Percentiles rank a stretch among this genome's conserved stretches.
phyloP scores from a whole-genome alignment of 192 early-diverging fungal species.

The Spizellomyces sp. region DNA sequence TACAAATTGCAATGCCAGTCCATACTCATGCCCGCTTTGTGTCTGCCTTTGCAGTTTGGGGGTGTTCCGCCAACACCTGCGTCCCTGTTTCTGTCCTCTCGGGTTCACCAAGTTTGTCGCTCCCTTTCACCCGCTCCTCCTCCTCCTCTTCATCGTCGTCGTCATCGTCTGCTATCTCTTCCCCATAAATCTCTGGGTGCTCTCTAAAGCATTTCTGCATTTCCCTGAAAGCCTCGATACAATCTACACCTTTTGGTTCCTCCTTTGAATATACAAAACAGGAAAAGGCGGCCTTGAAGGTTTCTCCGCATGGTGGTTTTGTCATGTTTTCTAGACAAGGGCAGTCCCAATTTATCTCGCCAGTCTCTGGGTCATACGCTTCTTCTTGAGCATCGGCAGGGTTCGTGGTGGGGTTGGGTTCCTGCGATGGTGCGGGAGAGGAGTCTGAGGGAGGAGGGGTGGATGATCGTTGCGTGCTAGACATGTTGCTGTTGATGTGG shows the following conservation, averaged over 20 bases:
- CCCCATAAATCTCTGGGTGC: constrained; percentile 91
- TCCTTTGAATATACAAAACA: constrained; percentile 94
- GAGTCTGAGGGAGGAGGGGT: too few species aligned
- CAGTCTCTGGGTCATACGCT: constrained; percentile 57
- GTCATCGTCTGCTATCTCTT: constrained; percentile 70
- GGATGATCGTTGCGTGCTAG: too few species aligned
- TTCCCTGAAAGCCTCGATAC: constrained; percentile 85
- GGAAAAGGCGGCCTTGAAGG: constrained; percentile 95
- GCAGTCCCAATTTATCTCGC: constrained; percentile 94
- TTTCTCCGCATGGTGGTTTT: constrained; percentile 93
- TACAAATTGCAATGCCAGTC: background rate
- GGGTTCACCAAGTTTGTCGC: constrained; percentile 12
- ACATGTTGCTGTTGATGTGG: too few species aligned
- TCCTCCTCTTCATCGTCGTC: constrained; percentile 65
- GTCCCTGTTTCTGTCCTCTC: constrained; percentile 25
- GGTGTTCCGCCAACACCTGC: background rate
- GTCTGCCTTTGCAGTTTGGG: background rate
- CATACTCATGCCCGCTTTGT: background rate
- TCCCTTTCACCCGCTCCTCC: constrained; percentile 42
- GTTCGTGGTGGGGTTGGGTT: constrained; percentile 3
- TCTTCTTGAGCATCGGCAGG: constrained; percentile 24
- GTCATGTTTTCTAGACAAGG: constrained; percentile 96
- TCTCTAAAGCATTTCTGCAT: constrained; percentile 89
- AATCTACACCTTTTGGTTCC: constrained; percentile 98
- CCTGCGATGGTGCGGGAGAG: background rate